phyloP scores from a whole-genome alignment of 768 basidiomycete genomes.

The Podaxis sp. region DNA sequence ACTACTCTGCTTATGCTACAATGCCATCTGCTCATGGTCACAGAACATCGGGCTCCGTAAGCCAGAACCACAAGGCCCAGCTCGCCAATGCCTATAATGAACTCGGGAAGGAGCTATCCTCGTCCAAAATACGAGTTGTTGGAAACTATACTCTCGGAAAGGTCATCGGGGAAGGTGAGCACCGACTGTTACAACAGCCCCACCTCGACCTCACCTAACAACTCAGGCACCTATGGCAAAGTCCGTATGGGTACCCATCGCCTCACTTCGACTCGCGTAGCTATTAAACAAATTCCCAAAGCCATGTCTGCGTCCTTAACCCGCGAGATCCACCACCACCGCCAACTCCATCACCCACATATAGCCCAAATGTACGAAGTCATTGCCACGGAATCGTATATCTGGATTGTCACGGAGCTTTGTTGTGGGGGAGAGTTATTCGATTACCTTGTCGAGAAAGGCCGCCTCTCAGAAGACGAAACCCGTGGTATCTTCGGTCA shows the following conservation, averaged over 20 bases:
- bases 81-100: slow-evolving; percentile 97
- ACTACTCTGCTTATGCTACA: slow-evolving; percentile 37
- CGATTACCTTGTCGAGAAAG: slow-evolving; percentile 96
- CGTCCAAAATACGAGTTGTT: slow-evolving; percentile 84
- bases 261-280: slow-evolving; percentile 86
- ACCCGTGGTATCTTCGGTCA: slow-evolving; percentile 92
- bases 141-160: slow-evolving; percentile 94
- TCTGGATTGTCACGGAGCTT: slow-evolving; percentile 97
- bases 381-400: slow-evolving; percentile 91
- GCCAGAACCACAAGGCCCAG: slow-evolving; percentile 81
- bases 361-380: slow-evolving; percentile 97
- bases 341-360: slow-evolving; percentile 93
- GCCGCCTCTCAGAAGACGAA: slow-evolving; percentile 83
- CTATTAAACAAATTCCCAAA: slow-evolving; percentile 98
- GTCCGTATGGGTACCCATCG: slow-evolving; percentile 94
- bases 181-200: background rate
- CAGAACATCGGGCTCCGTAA: slow-evolving; percentile 59
- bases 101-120: slow-evolving; percentile 94
- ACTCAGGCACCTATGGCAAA: slow-evolving; percentile 89
- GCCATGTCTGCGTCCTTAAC: slow-evolving; percentile 88
- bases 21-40: slow-evolving; percentile 57
- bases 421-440: slow-evolving; percentile 97
- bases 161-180: slow-evolving; percentile 91
- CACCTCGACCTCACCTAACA: slow-evolving; percentile 9
- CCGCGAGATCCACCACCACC: slow-evolving; percentile 97